Evolutionary conservation across 108 stramenopile species (phyloP), one percentile per base, ranked within the genome.

Genomic region (Nitzschia inconspicua): DNA sequence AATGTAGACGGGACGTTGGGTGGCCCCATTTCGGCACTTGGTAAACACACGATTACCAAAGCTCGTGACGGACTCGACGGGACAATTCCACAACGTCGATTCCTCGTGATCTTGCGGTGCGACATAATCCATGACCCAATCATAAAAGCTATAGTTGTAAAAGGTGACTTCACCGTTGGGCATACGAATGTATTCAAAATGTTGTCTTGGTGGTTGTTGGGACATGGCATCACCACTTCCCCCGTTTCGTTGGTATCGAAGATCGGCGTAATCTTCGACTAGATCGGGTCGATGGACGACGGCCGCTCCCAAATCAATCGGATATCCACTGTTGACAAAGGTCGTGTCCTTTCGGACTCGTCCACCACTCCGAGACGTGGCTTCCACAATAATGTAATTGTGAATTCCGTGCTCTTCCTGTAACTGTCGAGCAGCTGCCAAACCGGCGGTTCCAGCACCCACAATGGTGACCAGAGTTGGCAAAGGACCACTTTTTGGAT

Each of bases 301-400:
- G 16, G n/a, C 11, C 43, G 43, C 57, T 4, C 57, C 57, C 5
- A 59, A 11, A 18, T 59, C 57, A 23, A 59, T 44, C 20, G 57
- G 57, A 46, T 7, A 43, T 39, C 37, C 37, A 30, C n/a, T n/a
- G 60, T 61, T 22, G 3, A 25, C 47, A 49, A 61, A 61, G 26
- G 29, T 8, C 1, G 19, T 36, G 2, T 19, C 16, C 32, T 61
- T 49, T 16, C 47, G 4, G 2, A 61, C 47, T 31, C 63, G 63
- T 2, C 63, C 63, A 4, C 63, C 63, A 3, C 53, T 3, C 7
- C 16, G 13, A 2, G 3, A 2, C 3, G 37, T 25, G 20, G 63
- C 52, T 26, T 64, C 63, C 28, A 64, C 37, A 27, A 64, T 42
- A 2, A 25, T 3, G 4, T 40, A 13, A 3, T 64, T 28, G 11